Percentiles rank a stretch among this genome's conserved stretches.
phyloP scores from a whole-genome alignment of 208 protist species.

The Wallacemonas sp. region DNA sequence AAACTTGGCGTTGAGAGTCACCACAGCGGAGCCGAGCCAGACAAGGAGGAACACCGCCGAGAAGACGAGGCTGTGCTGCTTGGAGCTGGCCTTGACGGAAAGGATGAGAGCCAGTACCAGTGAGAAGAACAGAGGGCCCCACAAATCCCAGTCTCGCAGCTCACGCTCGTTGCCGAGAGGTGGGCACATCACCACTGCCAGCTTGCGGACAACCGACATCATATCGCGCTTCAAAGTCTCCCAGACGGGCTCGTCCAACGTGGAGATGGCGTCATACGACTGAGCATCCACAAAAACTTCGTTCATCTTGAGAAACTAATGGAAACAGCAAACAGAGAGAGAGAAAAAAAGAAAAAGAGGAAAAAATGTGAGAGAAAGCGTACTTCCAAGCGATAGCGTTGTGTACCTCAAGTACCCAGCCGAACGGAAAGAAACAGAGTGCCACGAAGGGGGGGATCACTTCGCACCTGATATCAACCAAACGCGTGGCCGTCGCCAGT shows the following conservation, averaged over 20 bases:
- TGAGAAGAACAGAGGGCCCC: conserved; percentile 92
- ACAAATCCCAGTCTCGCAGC: conserved; percentile 91
- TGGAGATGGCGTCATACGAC: conserved; percentile 50
- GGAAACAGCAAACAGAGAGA: conserved; percentile 6
- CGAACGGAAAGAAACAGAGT: not conserved
- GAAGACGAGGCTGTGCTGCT: conserved; percentile 74
- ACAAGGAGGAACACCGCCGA: conserved; percentile 90
- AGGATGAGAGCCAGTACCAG: conserved; percentile 81
- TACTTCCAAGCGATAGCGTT: conserved; percentile 6
- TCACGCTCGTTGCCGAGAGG: conserved; percentile 40
- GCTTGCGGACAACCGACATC: conserved; percentile 69
- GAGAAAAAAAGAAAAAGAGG: conserved; percentile 6
- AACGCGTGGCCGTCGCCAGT: too few species aligned
- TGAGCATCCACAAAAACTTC: conserved; percentile 36
- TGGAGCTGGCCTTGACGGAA: conserved; percentile 30
- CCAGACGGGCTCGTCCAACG: conserved; percentile 65
- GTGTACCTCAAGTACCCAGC: not conserved
- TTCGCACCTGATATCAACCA: too few species aligned
- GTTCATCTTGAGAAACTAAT: conserved; percentile 19
- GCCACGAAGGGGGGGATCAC: not conserved
- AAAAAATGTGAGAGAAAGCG: not conserved
- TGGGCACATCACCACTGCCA: conserved; percentile 68
- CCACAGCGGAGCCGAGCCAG: conserved; percentile 81
- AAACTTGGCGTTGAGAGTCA: conserved; percentile 93
- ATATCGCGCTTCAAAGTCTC: conserved; percentile 69